Conservation (phyloP, 139 green algal species). For the Chlamydomonas sp. region DNA sequence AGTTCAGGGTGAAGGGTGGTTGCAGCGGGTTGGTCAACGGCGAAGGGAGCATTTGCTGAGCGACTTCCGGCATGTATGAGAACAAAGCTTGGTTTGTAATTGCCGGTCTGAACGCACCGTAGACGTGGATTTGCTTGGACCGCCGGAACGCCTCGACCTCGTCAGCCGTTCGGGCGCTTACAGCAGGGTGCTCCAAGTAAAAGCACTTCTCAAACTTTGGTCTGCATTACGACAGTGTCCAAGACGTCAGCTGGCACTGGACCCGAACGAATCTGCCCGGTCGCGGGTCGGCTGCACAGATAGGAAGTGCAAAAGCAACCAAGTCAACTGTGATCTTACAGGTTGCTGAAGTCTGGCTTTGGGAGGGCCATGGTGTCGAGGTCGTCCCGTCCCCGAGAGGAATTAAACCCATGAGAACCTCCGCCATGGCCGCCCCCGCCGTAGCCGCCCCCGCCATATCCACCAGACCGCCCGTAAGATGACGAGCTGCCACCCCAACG, state of each 20-base stretch:
- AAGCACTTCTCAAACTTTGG: constrained; percentile 41
- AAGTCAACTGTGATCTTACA: not conserved
- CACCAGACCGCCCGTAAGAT: constrained; percentile 22
- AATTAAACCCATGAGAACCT: constrained; percentile 44
- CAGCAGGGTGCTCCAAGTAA: constrained; percentile 81
- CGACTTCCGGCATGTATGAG: not conserved
- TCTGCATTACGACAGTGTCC: not conserved
- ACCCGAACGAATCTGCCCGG: not conserved
- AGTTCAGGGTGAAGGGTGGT: not conserved
- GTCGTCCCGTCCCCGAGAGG: constrained; percentile 58
- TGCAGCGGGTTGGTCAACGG: not conserved
- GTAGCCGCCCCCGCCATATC: constrained; percentile 42
- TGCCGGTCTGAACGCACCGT: constrained; percentile 63
- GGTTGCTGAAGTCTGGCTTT: constrained; percentile 31
- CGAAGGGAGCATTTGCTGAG: not conserved
- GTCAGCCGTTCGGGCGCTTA: constrained; percentile 69
- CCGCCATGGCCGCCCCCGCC: constrained; percentile 22
- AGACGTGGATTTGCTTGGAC: constrained; percentile 72
- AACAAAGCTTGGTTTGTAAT: not conserved
- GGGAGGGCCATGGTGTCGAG: constrained; percentile 79
- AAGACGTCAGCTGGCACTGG: not conserved
- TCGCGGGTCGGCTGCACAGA: not conserved
- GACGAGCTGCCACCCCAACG: constrained; percentile 21
- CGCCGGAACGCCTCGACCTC: constrained; percentile 83
- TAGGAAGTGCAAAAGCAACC: not conserved